Evolutionary conservation across 2,329 filamentous ascomycete genomes (phyloP), one percentile per base, ranked within the genome.

Genomic region (Dendrostoma leiphaemia): DNA sequence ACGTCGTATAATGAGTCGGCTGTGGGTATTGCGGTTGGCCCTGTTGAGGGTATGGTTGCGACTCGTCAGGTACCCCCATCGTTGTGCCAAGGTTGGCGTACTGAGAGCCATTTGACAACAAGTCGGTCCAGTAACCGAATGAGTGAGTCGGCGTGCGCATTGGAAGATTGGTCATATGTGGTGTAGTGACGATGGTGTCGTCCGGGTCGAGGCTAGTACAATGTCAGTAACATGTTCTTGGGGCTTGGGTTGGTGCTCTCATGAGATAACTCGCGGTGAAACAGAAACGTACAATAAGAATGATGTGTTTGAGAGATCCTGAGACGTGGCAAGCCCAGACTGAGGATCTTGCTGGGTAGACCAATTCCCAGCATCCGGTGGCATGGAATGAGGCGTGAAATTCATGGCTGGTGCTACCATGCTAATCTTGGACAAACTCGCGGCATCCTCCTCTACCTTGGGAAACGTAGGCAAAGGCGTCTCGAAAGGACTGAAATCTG

Each of bases 81-180:
- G 55, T 45, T 7, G 52, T 40, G 6, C 43, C 21, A 48, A 58
- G 55, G 48, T 51, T 51, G 19, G 43, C 40, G 28, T 58, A 58
- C 17, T 46, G 43, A 24, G 54, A 48, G 24, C 48, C 46, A 2
- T 55, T 50, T 17, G 55, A 53, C 9, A 58, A 48, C 1, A 58
- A 52, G 41, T 58, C 55, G 23, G 55, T 55, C 55, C 55, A 58
- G 52, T 58, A 58, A 32, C 55, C 55, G 43, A 58, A 58, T 2
- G 55, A 58, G 32, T 58, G 53, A 6, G 55, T 58, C n/a, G 55
- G 55, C 13, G 55, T 58, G 29, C 51, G 55, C 38, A 56, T 40
- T 31, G 46, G 53, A 28, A 59, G 47, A 19, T 56, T 56, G 29
- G 53, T 28, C 37, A 59, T 44, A 4, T 56, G 48, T 29, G 56